Conservation (phyloP, 805 yeast genomes). For the Starmerella khaoyaiensis region DNA sequence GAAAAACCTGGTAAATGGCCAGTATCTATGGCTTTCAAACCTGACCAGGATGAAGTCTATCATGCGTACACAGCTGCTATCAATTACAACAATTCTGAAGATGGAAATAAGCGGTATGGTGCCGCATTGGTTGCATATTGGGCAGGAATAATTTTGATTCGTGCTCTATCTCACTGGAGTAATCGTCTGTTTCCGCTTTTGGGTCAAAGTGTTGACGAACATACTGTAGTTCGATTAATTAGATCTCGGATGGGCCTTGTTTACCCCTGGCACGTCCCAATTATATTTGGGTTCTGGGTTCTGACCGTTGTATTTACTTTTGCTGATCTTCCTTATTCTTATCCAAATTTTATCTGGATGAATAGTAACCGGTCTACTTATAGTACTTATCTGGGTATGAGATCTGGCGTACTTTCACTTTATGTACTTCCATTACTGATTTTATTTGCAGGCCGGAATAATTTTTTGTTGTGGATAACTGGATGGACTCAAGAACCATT, state of each 20-base stretch:
- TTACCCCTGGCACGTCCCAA: slow-evolving; percentile 25
- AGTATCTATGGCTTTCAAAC: slow-evolving; percentile 8
- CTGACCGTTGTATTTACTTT: slow-evolving; percentile 26
- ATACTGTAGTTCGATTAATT: background rate
- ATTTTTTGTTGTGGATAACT: slow-evolving; percentile 45
- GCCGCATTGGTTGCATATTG: slow-evolving; percentile 14
- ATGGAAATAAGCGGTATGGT: slow-evolving; percentile 8
- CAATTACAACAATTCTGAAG: background rate
- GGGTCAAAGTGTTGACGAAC: background rate
- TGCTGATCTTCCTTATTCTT: slow-evolving; percentile 5
- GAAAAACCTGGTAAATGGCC: slow-evolving; percentile 11
- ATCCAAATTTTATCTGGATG: slow-evolving; percentile 8
- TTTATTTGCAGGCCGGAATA: slow-evolving; percentile 55
- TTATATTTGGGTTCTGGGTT: slow-evolving; percentile 27
- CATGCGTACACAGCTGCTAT: slow-evolving; percentile 2
- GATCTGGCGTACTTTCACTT: slow-evolving; percentile 15
- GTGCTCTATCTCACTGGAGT: slow-evolving; percentile 1
- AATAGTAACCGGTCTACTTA: slow-evolving; percentile 5
- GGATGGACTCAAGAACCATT: slow-evolving; percentile 51
- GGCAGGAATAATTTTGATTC: slow-evolving; percentile 14
- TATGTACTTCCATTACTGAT: slow-evolving; percentile 23
- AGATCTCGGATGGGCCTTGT: background rate
- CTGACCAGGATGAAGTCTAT: slow-evolving; percentile 3
- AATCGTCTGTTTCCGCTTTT: slow-evolving; percentile 4
- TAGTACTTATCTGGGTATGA: slow-evolving; percentile 8